Evolutionary conservation across 108 stramenopile genomes (phyloP).

Genomic region (Stephanodiscus minutulus): DNA sequence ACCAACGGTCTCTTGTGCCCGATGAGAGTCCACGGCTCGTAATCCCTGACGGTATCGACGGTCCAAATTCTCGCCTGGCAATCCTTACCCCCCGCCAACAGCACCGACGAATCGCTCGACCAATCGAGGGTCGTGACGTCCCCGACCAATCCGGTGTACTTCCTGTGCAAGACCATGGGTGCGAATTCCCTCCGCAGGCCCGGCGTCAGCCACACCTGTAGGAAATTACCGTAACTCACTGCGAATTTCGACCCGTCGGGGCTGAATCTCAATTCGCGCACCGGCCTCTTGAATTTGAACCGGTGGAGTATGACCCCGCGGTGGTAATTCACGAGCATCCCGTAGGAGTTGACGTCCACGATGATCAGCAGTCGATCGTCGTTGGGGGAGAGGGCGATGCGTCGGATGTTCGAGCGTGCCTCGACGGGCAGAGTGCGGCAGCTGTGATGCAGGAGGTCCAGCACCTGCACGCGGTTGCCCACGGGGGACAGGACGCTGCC

Average conservation of each 20-base stretch:
- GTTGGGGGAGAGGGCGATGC: constrained; percentile 84
- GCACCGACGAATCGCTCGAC: constrained; percentile 85
- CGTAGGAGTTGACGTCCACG: constrained; percentile 82
- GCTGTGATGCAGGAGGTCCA: constrained; percentile 90
- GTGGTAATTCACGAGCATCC: constrained; percentile 76
- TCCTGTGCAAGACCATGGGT: constrained; percentile 88
- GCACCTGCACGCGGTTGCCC: constrained; percentile 90
- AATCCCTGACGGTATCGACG: constrained; percentile 76
- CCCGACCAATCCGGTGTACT: constrained; percentile 88
- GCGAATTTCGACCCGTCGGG: constrained; percentile 91
- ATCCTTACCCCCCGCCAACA: constrained; percentile 85
- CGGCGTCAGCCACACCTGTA: constrained; percentile 95
- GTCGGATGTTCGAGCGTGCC: constrained; percentile 87
- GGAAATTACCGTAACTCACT: constrained; percentile 87
- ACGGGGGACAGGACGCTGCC: constrained; percentile 90
- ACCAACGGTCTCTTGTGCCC: constrained; percentile 84
- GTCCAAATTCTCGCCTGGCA: constrained; percentile 91
- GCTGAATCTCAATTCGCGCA: constrained; percentile 82
- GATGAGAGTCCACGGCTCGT: constrained; percentile 78
- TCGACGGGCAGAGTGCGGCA: constrained; percentile 90
- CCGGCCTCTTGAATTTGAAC: constrained; percentile 89
- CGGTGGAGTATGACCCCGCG: constrained; percentile 92
- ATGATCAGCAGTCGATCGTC: constrained; percentile 80
- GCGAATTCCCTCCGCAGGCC: constrained; percentile 88
- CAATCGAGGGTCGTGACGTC: constrained; percentile 87